A percentile compares a stretch with the other conserved stretches of the same genome.
Evolutionary conservation across 257 asterid genomes (phyloP).

Genomic region (Nicotiana sylvestris): DNA sequence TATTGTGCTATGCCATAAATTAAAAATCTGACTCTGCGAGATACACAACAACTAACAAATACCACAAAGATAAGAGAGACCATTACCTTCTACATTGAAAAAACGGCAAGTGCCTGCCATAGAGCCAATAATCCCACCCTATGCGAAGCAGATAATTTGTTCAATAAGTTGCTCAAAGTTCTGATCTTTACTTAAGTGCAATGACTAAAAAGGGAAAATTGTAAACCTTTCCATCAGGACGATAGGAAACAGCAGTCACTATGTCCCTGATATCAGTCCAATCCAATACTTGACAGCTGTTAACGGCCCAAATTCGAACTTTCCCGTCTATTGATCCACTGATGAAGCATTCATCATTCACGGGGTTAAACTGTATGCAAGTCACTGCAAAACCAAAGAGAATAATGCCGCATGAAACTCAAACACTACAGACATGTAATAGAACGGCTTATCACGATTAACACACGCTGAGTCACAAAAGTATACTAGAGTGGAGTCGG

Average conservation of each 20-base stretch:
- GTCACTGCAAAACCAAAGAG: constrained; percentile 58
- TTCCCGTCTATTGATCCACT: constrained; percentile 98
- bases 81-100: constrained; percentile 66
- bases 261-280: constrained; percentile 85
- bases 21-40: background rate
- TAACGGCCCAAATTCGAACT: constrained; percentile 76
- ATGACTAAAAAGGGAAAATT: background rate
- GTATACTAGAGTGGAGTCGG: background rate
- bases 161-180: background rate
- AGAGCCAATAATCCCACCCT: constrained; percentile 87
- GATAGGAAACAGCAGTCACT: constrained; percentile 80
- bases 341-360: constrained; percentile 66
- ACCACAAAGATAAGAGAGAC: background rate
- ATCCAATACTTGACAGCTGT: constrained; percentile 64
- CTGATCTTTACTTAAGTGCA: background rate
- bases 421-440: background rate
- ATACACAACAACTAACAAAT: background rate
- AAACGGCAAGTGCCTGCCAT: constrained; percentile 66
- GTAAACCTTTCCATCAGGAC: constrained; percentile 82
- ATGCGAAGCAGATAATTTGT: constrained; percentile 18
- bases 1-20: background rate
- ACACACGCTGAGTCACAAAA: background rate
- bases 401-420: background rate
- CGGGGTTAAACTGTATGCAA: constrained; percentile 73
- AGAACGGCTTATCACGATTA: background rate